A percentile compares a stretch with the other conserved stretches of the same genome.
phyloP scores from a whole-genome alignment of 495 filamentous ascomycete genomes.

The Penicillium malachiteum region DNA sequence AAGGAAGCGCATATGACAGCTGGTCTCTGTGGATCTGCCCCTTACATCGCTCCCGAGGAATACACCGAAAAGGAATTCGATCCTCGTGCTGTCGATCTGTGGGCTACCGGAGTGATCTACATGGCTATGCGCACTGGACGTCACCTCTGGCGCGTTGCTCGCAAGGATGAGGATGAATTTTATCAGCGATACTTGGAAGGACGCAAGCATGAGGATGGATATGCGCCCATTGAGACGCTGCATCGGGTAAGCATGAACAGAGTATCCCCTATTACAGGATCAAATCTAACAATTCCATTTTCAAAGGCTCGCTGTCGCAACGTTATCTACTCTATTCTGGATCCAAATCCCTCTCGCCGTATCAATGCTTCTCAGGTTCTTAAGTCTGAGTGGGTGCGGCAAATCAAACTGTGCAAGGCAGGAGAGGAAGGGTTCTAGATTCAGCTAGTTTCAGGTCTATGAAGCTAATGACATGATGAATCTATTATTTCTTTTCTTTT shows the following conservation, averaged over 20 bases:
- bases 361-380: conserved; percentile 95
- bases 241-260: conserved; percentile 71
- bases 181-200: conserved; percentile 92
- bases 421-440: conserved; percentile 79
- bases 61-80: conserved; percentile 95
- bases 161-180: conserved; percentile 95
- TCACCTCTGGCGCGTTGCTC: conserved; percentile 93
- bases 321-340: conserved; percentile 97
- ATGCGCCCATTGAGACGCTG: conserved; percentile 92
- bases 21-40: conserved; percentile 91
- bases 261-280: neutral
- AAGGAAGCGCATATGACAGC: conserved; percentile 97
- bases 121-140: conserved; percentile 99
- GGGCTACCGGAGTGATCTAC: conserved; percentile 98
- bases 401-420: conserved; percentile 93
- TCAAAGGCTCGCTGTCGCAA: conserved; percentile 95
- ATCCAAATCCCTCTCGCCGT: conserved; percentile 85
- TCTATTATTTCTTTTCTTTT: neutral
- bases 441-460: neutral
- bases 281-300: conserved; percentile 32
- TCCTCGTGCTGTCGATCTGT: conserved; percentile 92
- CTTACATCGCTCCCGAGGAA: conserved; percentile 97
- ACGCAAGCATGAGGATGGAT: conserved; percentile 88
- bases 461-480: neutral
- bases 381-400: conserved; percentile 96